Percentiles rank a stretch among this genome's conserved stretches.
Conservation (phyloP, 2,329 filamentous ascomycete genomes). For the Cryphonectria carpinicola region DNA sequence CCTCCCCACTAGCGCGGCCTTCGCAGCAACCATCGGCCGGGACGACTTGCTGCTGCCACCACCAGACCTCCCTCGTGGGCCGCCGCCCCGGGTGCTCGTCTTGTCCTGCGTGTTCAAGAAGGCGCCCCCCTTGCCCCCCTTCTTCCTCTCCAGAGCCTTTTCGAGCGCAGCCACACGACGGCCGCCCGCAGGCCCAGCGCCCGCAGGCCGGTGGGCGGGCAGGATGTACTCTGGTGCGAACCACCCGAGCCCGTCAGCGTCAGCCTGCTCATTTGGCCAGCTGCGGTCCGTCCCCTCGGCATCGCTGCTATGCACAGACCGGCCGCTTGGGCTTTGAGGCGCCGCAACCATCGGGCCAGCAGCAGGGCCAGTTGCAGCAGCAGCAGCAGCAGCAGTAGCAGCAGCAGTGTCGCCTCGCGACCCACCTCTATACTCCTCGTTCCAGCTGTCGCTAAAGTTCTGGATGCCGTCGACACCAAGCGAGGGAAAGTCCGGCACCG, state of each 20-base stretch:
- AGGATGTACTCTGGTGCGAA: slow-evolving; percentile 13
- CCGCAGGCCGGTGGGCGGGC: neutral
- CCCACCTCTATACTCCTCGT: too few species aligned
- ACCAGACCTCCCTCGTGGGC: neutral
- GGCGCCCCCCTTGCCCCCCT: neutral
- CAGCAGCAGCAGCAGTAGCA: neutral
- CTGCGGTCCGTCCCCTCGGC: neutral
- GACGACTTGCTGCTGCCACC: neutral
- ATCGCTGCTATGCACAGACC: neutral
- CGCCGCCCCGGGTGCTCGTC: neutral
- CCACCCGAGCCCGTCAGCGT: neutral
- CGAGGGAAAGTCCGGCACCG: neutral
- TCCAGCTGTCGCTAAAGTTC: neutral
- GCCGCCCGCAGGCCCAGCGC: neutral
- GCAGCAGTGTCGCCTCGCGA: neutral
- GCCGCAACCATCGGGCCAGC: too few species aligned
- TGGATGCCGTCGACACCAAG: neutral
- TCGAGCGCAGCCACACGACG: neutral
- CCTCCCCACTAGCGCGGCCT: neutral
- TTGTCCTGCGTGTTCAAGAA: neutral
- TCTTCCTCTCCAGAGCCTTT: neutral
- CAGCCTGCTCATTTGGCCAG: neutral
- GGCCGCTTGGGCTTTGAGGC: neutral
- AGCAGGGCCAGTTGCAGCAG: neutral
- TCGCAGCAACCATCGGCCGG: neutral